A percentile compares a stretch with the other conserved stretches of the same genome.
These are phyloP conservation scores for Schwanniomyces polymorphus DNA, from an alignment of 805 yeast genomes.

Conservation along the genomic window DNA sequence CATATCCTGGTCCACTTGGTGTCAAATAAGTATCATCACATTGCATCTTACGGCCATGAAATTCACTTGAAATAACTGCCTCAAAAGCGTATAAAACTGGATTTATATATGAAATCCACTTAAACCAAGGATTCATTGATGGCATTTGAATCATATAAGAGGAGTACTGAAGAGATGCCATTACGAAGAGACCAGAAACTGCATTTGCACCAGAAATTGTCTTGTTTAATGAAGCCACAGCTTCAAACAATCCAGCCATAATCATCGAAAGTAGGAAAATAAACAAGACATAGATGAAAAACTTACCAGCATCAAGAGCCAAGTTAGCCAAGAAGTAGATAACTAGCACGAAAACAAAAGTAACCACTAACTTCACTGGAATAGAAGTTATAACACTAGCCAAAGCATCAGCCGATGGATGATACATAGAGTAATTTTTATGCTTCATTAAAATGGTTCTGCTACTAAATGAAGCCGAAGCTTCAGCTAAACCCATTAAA, in stretches of 20 bases:
- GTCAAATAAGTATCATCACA: slow-evolving; percentile 44
- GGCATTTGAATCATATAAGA: slow-evolving; percentile 62
- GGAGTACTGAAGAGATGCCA: slow-evolving; percentile 49
- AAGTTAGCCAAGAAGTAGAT: slow-evolving; percentile 56
- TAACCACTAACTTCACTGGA: slow-evolving; percentile 46
- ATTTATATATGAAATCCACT: slow-evolving; percentile 63
- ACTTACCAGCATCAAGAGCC: slow-evolving; percentile 50
- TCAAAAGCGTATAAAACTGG: slow-evolving; percentile 62
- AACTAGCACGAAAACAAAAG: slow-evolving; percentile 48
- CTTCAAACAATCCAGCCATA: slow-evolving; percentile 58
- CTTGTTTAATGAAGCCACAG: slow-evolving; percentile 49
- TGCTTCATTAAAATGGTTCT: slow-evolving; percentile 57
- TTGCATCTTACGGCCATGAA: slow-evolving; percentile 42
- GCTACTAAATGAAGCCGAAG: slow-evolving; percentile 42
- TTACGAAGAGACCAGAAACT: slow-evolving; percentile 52
- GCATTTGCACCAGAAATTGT: slow-evolving; percentile 57
- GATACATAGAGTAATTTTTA: slow-evolving; percentile 54
- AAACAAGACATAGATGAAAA: slow-evolving; percentile 52
- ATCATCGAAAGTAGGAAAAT: slow-evolving; percentile 43
- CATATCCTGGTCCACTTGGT: slow-evolving; percentile 43
- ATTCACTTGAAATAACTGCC: slow-evolving; percentile 58
- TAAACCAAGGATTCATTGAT: slow-evolving; percentile 61
- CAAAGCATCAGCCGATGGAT: slow-evolving; percentile 64
- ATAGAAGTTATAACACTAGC: slow-evolving; percentile 61
- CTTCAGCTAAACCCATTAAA: slow-evolving; percentile 57